Conservation (phyloP, 352 stramenopile species). For the Phytophthora tentaculata region DNA sequence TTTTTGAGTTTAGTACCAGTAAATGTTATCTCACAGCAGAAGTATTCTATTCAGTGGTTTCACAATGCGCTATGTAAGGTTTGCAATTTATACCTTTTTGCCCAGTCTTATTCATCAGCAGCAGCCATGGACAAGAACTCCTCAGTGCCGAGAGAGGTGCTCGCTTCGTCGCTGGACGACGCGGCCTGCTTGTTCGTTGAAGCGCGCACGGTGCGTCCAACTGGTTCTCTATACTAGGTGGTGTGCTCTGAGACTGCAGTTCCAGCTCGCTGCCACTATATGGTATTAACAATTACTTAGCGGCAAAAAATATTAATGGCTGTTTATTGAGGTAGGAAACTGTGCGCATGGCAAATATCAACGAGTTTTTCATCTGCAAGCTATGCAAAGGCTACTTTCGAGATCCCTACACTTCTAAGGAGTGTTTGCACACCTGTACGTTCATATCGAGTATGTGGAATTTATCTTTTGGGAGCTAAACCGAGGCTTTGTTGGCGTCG, state of each 20-base stretch:
- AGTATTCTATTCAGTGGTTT: slow-evolving; percentile 9
- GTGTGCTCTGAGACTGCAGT: background rate
- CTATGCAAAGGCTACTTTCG: slow-evolving; percentile 76
- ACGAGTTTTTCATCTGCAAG: slow-evolving; percentile 66
- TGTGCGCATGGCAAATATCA: slow-evolving; percentile 53
- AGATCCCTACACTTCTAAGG: slow-evolving; percentile 75
- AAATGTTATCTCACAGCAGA: no score
- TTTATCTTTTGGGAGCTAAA: background rate
- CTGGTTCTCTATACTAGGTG: background rate
- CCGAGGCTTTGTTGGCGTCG: background rate
- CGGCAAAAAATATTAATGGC: slow-evolving; percentile 20
- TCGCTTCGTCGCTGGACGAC: slow-evolving; percentile 30
- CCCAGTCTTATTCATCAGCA: slow-evolving; percentile 5
- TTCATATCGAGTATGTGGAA: background rate
- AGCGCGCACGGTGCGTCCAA: slow-evolving; percentile 40
- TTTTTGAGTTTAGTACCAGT: background rate
- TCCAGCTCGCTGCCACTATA: slow-evolving; percentile 4
- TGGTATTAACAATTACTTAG: slow-evolving; percentile 3
- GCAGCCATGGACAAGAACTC: slow-evolving; percentile 22
- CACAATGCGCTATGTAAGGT: slow-evolving; percentile 9
- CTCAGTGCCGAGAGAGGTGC: slow-evolving; percentile 16
- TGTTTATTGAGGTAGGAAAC: slow-evolving; percentile 41
- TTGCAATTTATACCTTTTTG: background rate
- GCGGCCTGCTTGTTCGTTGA: slow-evolving; percentile 42
- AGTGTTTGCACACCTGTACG: slow-evolving; percentile 85